Evolutionary conservation across 768 basidiomycete species (phyloP), one percentile per base, ranked within the genome.

Genomic region (Naganishia onofrii): DNA sequence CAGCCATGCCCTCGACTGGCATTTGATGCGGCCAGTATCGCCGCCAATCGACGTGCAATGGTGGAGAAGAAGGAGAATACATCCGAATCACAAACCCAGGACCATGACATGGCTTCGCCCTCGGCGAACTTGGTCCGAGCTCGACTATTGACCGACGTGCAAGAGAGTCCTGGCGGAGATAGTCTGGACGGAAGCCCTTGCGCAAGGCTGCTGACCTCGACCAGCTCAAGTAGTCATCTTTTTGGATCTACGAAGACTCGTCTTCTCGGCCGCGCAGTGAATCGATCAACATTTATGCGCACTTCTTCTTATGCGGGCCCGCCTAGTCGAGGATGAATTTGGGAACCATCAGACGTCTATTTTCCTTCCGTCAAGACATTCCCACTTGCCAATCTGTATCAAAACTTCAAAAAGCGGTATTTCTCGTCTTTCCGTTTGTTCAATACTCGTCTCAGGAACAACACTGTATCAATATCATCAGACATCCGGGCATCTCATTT

Each of bases 131-230:
- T 63, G 69, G 84, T 83, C n/a, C 87, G 87, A 74, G 82, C 83
- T 10, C 85, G 85, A 28, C 63, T 52, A 3, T 51, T 44, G 51
- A 70, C 13, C 82, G 83, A 42, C 17, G 36, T 63, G n/a, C 38
- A 26, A 42, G 87, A 88, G 36, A 85, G 85, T 34, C 90, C 91
- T 5, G 69, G 69, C 48, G 90, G 90, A 68, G 89, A 88, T 53
- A 89, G 90, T 74, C 80, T 91, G 53, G 91, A 90, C 17, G 91
- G 90, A 75, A 93, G 91, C 75, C 92, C 92, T 5, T 95, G 92
- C 82, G 91, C 91, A 2, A 88, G 79, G 44, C 70, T 74, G 65
- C 36, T 74, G 72, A 23, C 36, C 8, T 63, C 60, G 36, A 63
- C 34, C 60, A 63, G 42, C 38, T 63, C 60, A 17, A 29, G 60